phyloP scores from a whole-genome alignment of 2,329 filamentous ascomycete species.

The Juglanconis oblonga region DNA sequence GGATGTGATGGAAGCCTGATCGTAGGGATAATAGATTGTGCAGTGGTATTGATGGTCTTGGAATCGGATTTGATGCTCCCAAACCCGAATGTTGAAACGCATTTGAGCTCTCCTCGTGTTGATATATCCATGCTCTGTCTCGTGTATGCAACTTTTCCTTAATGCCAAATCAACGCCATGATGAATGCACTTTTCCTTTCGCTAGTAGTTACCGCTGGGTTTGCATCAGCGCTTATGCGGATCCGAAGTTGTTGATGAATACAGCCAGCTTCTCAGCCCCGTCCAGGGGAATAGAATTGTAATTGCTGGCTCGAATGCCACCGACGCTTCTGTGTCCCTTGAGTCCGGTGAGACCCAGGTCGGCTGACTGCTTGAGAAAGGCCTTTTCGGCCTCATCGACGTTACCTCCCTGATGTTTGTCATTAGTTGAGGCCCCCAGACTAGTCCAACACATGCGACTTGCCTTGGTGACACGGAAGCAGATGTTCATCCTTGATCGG shows the following conservation, averaged over 20 bases:
- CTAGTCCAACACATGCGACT: constrained; percentile 9
- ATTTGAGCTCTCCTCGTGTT: neutral
- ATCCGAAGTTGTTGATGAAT: constrained; percentile 58
- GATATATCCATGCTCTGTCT: neutral
- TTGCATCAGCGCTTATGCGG: constrained; percentile 22
- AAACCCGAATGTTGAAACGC: neutral
- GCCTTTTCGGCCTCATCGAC: constrained; percentile 70
- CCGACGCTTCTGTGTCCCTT: constrained; percentile 88
- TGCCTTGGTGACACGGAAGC: constrained; percentile 69
- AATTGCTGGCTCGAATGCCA: constrained; percentile 83
- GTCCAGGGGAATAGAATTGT: constrained; percentile 74
- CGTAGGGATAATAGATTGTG: neutral
- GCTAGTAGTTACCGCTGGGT: neutral
- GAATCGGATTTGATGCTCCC: neutral
- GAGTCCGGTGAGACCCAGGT: constrained; percentile 69
- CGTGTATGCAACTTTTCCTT: neutral
- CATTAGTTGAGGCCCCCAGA: neutral
- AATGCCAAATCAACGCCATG: neutral
- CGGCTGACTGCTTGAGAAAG: constrained; percentile 72
- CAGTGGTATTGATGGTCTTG: neutral
- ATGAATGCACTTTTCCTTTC: neutral
- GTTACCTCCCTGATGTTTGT: constrained; percentile 42
- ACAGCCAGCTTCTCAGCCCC: constrained; percentile 65
- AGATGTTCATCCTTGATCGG: constrained; percentile 92
- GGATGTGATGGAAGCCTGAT: neutral